Evolutionary conservation across 352 stramenopile species (phyloP).

Genomic region (Globisporangium irregulare): DNA sequence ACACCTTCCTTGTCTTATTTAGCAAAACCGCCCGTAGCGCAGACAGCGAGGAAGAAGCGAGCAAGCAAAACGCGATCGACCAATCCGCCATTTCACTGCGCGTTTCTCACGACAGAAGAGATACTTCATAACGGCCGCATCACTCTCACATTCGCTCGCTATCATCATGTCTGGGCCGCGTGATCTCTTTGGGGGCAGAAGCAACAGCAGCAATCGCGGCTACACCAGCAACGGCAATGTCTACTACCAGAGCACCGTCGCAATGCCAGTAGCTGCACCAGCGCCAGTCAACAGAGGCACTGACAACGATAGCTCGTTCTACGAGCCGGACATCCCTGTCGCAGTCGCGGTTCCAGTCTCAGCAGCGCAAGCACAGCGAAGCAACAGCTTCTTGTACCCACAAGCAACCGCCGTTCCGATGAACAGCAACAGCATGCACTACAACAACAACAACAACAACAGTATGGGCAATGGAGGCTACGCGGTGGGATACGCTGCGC

Average conservation of each 20-base stretch:
- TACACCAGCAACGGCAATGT: constrained; percentile 14
- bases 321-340: background rate
- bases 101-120: background rate
- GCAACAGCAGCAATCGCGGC: background rate
- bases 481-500: constrained; percentile 3
- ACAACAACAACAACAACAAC: background rate
- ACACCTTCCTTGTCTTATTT: no score
- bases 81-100: constrained; percentile 1
- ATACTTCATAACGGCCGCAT: background rate
- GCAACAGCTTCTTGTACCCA: background rate
- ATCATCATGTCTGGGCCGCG: constrained; percentile 7
- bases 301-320: background rate
- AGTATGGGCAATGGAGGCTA: background rate
- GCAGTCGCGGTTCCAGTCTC: constrained; percentile 1
- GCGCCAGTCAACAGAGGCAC: background rate
- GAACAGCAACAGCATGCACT: background rate
- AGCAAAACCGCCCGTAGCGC: no score
- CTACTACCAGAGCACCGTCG: constrained; percentile 16
- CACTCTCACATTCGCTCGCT: background rate
- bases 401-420: background rate
- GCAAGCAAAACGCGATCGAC: background rate
- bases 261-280: background rate
- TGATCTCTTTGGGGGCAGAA: constrained; percentile 6
- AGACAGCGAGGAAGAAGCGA: background rate
- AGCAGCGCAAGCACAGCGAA: background rate